Base-by-base conservation (phyloP, 2,329 filamentous ascomycete species). In the Hymenoscyphus fructigenus region DNA sequence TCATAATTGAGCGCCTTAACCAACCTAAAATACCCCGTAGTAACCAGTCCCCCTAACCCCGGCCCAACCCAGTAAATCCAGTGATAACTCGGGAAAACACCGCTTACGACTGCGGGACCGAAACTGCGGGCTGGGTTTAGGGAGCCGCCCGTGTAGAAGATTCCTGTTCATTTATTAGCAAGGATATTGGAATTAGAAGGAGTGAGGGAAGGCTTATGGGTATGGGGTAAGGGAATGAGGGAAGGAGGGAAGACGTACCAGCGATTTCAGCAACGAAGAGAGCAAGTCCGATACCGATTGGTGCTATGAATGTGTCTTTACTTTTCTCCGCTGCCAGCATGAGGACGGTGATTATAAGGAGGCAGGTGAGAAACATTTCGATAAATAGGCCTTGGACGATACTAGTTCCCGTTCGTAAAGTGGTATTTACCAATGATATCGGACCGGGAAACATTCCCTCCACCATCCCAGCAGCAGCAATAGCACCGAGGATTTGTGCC, bases 321-420 rank as follows among this genome's bases (percentile, higher is more conserved):
- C 92, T 89, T 78, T 92, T 92, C 74, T 91, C 88, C 3, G 86
- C 85, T 0, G 88, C 89, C 56, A 82, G 74, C 79, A 82, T 81
- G 64, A 82, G 79, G 58, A 82, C 81, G 32, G 79, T 78, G 61
- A 82, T 80, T 2, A 82, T 76, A 36, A 82, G 66, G 65, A 81
- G 76, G 6, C 78, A 77, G 3, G 80, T 82, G 4, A 82, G 71
- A 47, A 83, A 74, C 66, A 80, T 79, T 67, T 82, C 81, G 29
- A 82, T 81, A 65, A 82, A 80, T 34, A 82, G 71, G 6, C 79
- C 80, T 66, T 81, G 80, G 0, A 75, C 76, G 0, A 79, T 64
- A 5, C 75, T 74, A 1, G 79, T 77, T 1, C 75, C 76, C 12
- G 74, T 74, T 36, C 75, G 74, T 0, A 82, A 74, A 0, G 76